Base-by-base conservation (phyloP, 306 rosid species). In the Acacia melanoxylon region DNA sequence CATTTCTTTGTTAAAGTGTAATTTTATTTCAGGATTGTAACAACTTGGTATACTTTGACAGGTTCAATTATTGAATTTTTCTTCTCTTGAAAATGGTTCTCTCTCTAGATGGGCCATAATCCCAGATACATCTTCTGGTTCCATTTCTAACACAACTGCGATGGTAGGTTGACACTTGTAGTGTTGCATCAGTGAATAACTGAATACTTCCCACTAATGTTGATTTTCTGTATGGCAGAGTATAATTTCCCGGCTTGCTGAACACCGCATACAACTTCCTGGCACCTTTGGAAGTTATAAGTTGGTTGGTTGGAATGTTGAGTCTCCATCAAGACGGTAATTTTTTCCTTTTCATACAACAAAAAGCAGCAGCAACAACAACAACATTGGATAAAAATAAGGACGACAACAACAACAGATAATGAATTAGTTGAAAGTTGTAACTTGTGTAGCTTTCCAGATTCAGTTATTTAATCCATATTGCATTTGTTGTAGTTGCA, bases 261-360 rank as follows among this genome's bases (percentile, higher is more conserved):
- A 90, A 74, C 93, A 91, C 78, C 91, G 3, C n/a, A 45, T 96
- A 86, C 88, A 90, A 51, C 90, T 96, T 86, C 97, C 97, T 76
- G 86, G 68, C 58, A 81, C 85, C 78, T 91, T 91, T 48, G 95
- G 97, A 83, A 89, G 80, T 82, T 96, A 91, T 77, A 76, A 86
- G 82, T 86, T 93, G 76, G 68, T 93, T 84, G 79, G 80, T 80
- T 96, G 99, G 97, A 88, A 83, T 56, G 83, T 77, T n/a, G 90
- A 87, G 75, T 85, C 92, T 82, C 84, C 77, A 70, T 75, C 54
- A 19, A 88, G 86, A 82, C 52, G 94, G 99, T 96, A 93, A 22
- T 14, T 40, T 65, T 1, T 65, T 51, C 52, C 25, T 82, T 44
- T 44, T 73, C 54, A 27, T 44, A 17, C 35, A 5, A 61, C 10